Evolutionary conservation across 2,329 filamentous ascomycete species (phyloP), one percentile per base, ranked within the genome.

Genomic region (Aspergillus quadricinctus): DNA sequence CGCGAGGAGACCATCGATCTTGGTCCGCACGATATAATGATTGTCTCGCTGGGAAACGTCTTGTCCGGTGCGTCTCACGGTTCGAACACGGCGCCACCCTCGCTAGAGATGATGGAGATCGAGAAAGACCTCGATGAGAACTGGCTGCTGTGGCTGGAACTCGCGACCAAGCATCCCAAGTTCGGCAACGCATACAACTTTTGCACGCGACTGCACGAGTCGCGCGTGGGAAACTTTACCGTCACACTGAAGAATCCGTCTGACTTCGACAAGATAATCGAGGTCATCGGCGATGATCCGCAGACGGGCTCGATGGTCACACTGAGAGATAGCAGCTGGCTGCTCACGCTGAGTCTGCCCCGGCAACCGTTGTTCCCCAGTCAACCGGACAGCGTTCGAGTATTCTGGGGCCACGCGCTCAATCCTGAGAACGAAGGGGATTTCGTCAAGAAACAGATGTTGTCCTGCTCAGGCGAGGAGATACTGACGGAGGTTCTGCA

Each of bases 151-250:
- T 79, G 76, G 76, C 60, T 69, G 2, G 68, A 72, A n/a, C 64
- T 78, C 9, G 68, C 71, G 1, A 70, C 69, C 10, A 73, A 73
- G 54, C 60, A 69, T 53, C 54, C 67, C 9, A 65, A 66, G 0
- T 73, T 77, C 55, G 74, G 75, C 28, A 71, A 73, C 49, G 73
- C 77, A 0, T 70, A 74, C 31, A 75, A 73, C 48, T 79, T 79
- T 61, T 73, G 71, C 56, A 70, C 65, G 1, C 67, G 73, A 25
- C 61, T 71, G 23, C 49, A 61, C 1, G 69, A 77, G 48, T 74
- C 72, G 8, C 71, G 70, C 21, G 69, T 76, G 65, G 71, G 73
- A 54, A 75, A 72, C 0, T 77, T 78, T 29, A 77, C 77, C 4
- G 66, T 77, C 27, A 79, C 76, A 0, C 62, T 76, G 4, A 66